Evolutionary conservation across 2,329 filamentous ascomycete genomes (phyloP), one percentile per base, ranked within the genome.

Genomic region (Thyridium curvatum): DNA sequence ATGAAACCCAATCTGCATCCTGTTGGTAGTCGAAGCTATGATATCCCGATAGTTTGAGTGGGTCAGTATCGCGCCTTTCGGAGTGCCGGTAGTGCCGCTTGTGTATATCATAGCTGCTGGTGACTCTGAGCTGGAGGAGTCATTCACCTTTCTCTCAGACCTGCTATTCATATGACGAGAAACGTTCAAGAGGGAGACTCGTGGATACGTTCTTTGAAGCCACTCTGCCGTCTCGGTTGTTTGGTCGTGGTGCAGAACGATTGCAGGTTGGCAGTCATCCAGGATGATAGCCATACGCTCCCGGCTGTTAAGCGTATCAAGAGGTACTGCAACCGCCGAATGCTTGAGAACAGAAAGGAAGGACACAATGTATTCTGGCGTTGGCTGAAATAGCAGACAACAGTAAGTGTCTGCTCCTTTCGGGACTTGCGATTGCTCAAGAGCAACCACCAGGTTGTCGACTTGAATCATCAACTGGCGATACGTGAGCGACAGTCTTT

Each of bases 51-150:
- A 18, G 26, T 39, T 31, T 18, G 29, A n/a, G 39, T 50, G 40
- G 26, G 21, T 43, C 7, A 53, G 17, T 2, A 60, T 49, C 8
- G 88, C 82, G 2, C 84, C 84, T 59, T 89, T 89, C 0, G 84
- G 84, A 1, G 77, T 60, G 2, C 84, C 84, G 0, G 84, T 88
- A 0, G 84, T 86, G 8, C 84, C 75, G 42, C 78, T 84, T 1
- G 84, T 89, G 51, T 87, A 87, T 32, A 89, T 86, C 43, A 87
- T 82, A 13, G 29, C 33, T 30, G 44, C 45, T 8, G 41, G 18
- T 5, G 13, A n/a, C 6, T 32, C 28, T 4, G 34, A 12, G 2
- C 29, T 30, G 3, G 35, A 4, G 4, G 7, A 2, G 3, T 16
- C 14, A 2, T 5, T 9, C 21, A 6, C 12, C 9, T 17, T 13